Evolutionary conservation across 2,329 filamentous ascomycete species (phyloP), one percentile per base, ranked within the genome.

Genomic region (Curvularia hawaiiensis): DNA sequence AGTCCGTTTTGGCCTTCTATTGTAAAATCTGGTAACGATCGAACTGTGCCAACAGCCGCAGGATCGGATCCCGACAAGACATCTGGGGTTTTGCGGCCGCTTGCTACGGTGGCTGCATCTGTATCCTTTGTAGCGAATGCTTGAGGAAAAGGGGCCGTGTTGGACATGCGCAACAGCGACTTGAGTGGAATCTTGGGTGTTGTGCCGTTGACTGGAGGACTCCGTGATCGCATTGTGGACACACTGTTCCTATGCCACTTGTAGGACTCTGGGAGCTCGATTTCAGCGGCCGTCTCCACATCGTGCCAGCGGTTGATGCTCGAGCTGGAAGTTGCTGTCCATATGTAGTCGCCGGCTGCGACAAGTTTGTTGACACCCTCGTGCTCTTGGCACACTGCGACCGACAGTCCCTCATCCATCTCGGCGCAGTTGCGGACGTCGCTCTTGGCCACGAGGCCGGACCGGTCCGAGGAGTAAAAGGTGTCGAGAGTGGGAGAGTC

Each of bases 1-100:
- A 99, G 79, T 10, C 95, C 95, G 77, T 97, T 94, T 70, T 97
- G 93, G 1, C 95, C 95, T 77, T 97, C 92, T 47, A 99, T 95
- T 2, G 80, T 75, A 50, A 79, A 77, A 46, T 83, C 81, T n/a
- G 81, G 81, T 45, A 79, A 70, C 18, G 61, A 61, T 44, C 79
- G 72, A 9, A 80, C 70, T 3, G 80, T 77, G 14, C 77, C 71
- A 22, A 72, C 61, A 3, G 67, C 56, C 5, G 61, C 62, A 11
- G 70, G 63, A 51, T 76, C 70, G 11, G 70, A 46, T 30, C 83
- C 77, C 20, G 84, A 68, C 18, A 86, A 76, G 9, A 77, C 75
- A 58, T 89, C 87, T 0, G 86, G 83, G 7, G 82, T 80, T 71
- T 88, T 88, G 54, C 85, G 82, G 14, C 79, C 72, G 63, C 79